These are phyloP conservation scores for Neurospora discreta DNA, from an alignment of 495 filamentous ascomycete genomes.

Conservation along the genomic window DNA sequence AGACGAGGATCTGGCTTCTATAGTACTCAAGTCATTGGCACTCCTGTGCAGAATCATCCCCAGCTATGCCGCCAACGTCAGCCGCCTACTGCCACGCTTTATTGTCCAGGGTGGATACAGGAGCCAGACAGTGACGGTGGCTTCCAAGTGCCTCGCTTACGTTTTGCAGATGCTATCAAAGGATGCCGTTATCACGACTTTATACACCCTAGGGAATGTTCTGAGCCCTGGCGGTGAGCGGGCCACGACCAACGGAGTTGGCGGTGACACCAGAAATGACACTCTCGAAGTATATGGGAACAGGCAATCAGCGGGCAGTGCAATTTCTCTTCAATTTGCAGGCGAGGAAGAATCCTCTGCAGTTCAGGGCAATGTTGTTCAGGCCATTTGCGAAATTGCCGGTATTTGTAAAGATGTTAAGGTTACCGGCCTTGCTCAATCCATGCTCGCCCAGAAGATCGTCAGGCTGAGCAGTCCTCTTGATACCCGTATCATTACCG, in stretches of 20 bases:
- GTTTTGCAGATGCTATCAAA: conserved; percentile 72
- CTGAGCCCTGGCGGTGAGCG: conserved; percentile 57
- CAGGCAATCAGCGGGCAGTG: conserved; percentile 57
- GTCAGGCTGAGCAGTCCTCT: conserved; percentile 65
- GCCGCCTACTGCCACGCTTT: conserved; percentile 71
- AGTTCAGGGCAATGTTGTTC: conserved; percentile 70
- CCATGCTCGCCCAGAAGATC: conserved; percentile 90
- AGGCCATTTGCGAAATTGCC: conserved; percentile 82
- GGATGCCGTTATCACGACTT: conserved; percentile 84
- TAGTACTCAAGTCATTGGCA: conserved; percentile 70
- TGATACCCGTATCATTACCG: conserved; percentile 73
- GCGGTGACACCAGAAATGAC: conserved; percentile 24
- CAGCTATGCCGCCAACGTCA: conserved; percentile 60
- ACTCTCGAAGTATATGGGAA: conserved; percentile 35
- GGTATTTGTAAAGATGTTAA: conserved; percentile 72
- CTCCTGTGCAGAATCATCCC: conserved; percentile 64
- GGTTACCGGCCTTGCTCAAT: conserved; percentile 87
- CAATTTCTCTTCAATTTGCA: conserved; percentile 59
- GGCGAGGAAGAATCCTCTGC: conserved; percentile 63
- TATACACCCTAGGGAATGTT: conserved; percentile 90
- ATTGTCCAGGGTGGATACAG: conserved; percentile 69
- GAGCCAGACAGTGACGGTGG: conserved; percentile 53
- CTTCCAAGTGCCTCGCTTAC: conserved; percentile 70
- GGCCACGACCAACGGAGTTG: conserved; percentile 23
- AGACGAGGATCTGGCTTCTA: conserved; percentile 58